These are phyloP conservation scores for Clathrospora elynae DNA, from an alignment of 2,329 filamentous ascomycete species.

Conservation along the genomic window DNA sequence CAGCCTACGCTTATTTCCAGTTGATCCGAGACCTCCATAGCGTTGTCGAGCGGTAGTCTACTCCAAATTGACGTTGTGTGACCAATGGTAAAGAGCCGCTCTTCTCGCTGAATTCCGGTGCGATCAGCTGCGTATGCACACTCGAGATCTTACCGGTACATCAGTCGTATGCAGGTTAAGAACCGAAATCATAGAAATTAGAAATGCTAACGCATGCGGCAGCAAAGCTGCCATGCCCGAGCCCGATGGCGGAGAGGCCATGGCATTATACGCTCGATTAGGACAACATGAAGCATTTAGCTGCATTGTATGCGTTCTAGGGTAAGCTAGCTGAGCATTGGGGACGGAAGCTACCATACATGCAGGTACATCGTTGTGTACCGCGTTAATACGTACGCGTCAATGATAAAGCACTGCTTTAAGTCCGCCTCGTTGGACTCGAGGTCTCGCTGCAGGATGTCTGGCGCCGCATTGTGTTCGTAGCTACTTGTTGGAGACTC, in stretches of 20 bases:
- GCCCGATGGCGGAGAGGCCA: background rate
- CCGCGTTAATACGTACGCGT: background rate
- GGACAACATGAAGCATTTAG: conserved; percentile 1
- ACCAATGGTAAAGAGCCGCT: conserved; percentile 8
- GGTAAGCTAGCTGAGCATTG: background rate
- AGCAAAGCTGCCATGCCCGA: conserved; percentile 1
- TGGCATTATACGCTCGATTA: conserved; percentile 4
- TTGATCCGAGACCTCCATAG: conserved; percentile 3
- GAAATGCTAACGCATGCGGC: background rate
- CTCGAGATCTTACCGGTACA: background rate
- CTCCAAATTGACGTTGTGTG: conserved; percentile 10
- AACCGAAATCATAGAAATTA: conserved; percentile 8
- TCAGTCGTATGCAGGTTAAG: background rate
- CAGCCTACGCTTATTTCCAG: background rate
- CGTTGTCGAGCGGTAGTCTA: conserved; percentile 5
- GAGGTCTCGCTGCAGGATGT: background rate
- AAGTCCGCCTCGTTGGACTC: no score
- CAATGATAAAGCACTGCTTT: background rate
- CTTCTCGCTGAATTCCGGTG: background rate
- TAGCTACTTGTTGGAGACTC: background rate
- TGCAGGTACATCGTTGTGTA: conserved; percentile 7
- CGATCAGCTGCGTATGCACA: background rate
- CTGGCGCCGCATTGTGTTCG: background rate
- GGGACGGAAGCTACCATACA: conserved; percentile 3
- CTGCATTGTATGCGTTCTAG: background rate